Evolutionary conservation across 2,329 filamentous ascomycete species (phyloP), one percentile per base, ranked within the genome.

Genomic region (Aspergillus spinulosporus): DNA sequence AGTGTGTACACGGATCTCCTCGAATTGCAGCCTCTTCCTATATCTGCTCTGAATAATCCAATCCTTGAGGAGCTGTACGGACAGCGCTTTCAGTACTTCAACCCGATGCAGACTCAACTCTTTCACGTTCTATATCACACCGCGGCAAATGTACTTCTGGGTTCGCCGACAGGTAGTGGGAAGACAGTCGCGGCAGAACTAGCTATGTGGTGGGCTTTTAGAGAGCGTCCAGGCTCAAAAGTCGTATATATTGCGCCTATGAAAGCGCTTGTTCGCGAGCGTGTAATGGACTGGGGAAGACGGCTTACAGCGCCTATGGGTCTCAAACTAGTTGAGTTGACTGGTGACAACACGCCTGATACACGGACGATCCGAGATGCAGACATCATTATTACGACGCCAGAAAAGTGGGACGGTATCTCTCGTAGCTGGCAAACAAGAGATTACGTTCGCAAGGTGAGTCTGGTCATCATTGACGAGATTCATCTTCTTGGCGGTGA

Each of bases 341-440:
- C 95, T 11, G 92, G 89, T 79, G 94, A 99, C 77, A 99, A 97
- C 68, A 99, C 95, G 0, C 95, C 95, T 0, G 94, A 99, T 69
- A 99, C 94, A 0, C 84, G 91, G 49, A 97, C 93, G 0, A 99
- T 99, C 66, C 86, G 92, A 64, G 89, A 97, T 69, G 94, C 94
- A 3, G 94, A 99, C 71, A 91, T 99, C 60, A 99, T 99, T 66
- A 92, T 99, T 66, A 99, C 94, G 0, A 99, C 95, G 0, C 95
- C 94, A n/a, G 94, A 99, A 76, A 99, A 99, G 72, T 99, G 94
- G 94, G 95, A 99, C 71, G 95, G 95, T 84, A 97, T 99, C 65
- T 96, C 91, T 66, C 89, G 94, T 83, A 96, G 90, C 68, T 99
- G 95, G 94, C 92, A 97, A 73, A 97, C 93, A 3, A 88, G 94